Percentiles rank a stretch among this genome's conserved stretches.
These are phyloP conservation scores for Nadsonia starkeyi-henricii DNA, from an alignment of 1,139 yeast species.

Conservation along the genomic window DNA sequence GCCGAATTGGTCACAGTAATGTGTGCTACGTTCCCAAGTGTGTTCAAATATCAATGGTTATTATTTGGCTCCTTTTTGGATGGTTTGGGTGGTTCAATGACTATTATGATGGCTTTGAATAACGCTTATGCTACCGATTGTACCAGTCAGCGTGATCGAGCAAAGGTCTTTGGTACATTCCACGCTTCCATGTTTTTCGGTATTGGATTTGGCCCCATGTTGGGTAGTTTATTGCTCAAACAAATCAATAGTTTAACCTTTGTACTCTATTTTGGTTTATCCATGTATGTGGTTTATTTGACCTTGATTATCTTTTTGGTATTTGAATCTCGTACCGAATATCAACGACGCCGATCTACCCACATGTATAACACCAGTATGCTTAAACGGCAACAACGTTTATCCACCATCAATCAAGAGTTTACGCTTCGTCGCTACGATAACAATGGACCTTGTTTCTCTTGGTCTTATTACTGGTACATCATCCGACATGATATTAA, in stretches of 20 bases:
- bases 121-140: slow-evolving; percentile 56
- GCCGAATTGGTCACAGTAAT: slow-evolving; percentile 17
- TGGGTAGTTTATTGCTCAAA: slow-evolving; percentile 33
- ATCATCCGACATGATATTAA: slow-evolving; percentile 11
- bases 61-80: slow-evolving; percentile 29
- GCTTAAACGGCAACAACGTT: slow-evolving; percentile 1
- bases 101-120: slow-evolving; percentile 37
- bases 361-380: slow-evolving; percentile 6
- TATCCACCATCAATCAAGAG: slow-evolving; percentile 1
- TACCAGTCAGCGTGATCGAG: slow-evolving; percentile 40
- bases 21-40: slow-evolving; percentile 18
- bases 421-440: slow-evolving; percentile 1
- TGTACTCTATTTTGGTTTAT: slow-evolving; percentile 18
- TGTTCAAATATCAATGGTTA: slow-evolving; percentile 26
- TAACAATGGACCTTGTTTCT: no score
- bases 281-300: slow-evolving; percentile 17
- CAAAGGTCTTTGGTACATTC: slow-evolving; percentile 40
- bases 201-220: slow-evolving; percentile 48
- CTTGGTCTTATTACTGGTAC: slow-evolving; percentile 7
- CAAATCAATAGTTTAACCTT: slow-evolving; percentile 16
- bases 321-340: slow-evolving; percentile 46
- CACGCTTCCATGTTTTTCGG: slow-evolving; percentile 49
- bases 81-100: slow-evolving; percentile 42
- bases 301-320: slow-evolving; percentile 28
- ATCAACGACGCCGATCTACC: slow-evolving; percentile 9